Percentiles rank a stretch among this genome's conserved stretches.
phyloP scores from a whole-genome alignment of 2,329 filamentous ascomycete genomes.

The Aspergillus udagawae region DNA sequence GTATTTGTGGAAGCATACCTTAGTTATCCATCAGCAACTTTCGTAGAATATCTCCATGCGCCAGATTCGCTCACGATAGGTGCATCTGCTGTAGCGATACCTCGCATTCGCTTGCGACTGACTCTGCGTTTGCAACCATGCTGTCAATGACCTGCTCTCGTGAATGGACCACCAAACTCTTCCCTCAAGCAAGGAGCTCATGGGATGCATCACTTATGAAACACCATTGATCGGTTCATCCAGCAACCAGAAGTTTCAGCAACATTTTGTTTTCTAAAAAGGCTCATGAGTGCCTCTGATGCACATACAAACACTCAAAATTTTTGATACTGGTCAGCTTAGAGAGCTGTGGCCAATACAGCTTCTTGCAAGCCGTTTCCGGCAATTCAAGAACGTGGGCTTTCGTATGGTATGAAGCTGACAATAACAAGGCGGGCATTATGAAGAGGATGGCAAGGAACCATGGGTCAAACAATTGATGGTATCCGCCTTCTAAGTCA shows the following conservation, averaged over 20 bases:
- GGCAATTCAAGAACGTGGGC: constrained; percentile 12
- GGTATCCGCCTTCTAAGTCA: background rate
- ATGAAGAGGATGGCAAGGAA: constrained; percentile 1
- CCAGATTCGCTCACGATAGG: background rate
- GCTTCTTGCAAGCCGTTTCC: constrained; percentile 3
- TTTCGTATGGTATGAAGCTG: constrained; percentile 6
- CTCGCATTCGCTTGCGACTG: background rate
- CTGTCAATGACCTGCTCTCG: background rate
- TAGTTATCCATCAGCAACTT: background rate
- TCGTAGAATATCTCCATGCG: background rate
- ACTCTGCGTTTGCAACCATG: background rate
- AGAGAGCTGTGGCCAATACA: constrained; percentile 1
- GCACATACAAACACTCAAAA: background rate
- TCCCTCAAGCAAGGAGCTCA: background rate
- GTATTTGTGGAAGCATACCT: no score
- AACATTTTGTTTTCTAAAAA: background rate
- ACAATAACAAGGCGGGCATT: background rate
- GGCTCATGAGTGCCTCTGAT: background rate
- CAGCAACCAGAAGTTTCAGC: background rate
- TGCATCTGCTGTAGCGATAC: background rate
- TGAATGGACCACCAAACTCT: background rate
- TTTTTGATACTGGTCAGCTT: constrained; percentile 6
- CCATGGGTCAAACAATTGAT: constrained; percentile 8
- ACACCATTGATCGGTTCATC: constrained; percentile 2
- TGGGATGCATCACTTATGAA: background rate